Percentiles rank a stretch among this genome's conserved stretches.
These are phyloP conservation scores for Globisporangium middletonii DNA, from an alignment of 352 stramenopile genomes.

Conservation along the genomic window DNA sequence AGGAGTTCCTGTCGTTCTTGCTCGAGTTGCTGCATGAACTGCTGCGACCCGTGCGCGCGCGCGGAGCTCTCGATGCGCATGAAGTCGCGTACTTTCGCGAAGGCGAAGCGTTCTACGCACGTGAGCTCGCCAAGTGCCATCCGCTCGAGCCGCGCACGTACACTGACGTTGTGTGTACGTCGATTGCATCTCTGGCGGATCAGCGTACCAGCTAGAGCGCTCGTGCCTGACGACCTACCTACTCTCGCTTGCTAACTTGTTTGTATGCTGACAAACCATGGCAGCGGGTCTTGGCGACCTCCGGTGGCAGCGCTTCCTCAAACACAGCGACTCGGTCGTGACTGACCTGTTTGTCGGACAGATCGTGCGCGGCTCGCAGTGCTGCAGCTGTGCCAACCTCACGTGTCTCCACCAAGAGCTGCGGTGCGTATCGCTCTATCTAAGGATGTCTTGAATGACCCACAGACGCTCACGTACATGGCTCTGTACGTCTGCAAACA, in stretches of 20 bases:
- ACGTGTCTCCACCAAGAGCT: constrained; percentile 70
- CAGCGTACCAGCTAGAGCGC: too few species aligned
- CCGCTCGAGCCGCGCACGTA: constrained; percentile 43
- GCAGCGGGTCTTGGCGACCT: constrained; percentile 51
- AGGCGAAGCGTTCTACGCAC: constrained; percentile 19
- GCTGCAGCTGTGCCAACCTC: constrained; percentile 62
- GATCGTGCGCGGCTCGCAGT: constrained; percentile 74
- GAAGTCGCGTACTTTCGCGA: constrained; percentile 19
- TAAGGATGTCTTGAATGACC: neutral
- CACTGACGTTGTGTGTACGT: constrained; percentile 54
- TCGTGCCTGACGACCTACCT: neutral
- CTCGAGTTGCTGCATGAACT: constrained; percentile 64
- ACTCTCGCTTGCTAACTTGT: neutral
- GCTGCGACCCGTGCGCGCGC: constrained; percentile 16
- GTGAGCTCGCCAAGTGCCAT: constrained; percentile 22
- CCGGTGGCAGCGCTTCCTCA: constrained; percentile 52
- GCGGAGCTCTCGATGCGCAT: neutral
- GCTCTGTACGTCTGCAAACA: constrained; percentile 8
- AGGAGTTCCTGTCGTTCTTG: constrained; percentile 69
- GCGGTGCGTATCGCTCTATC: constrained; percentile 16
- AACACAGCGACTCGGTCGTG: constrained; percentile 57
- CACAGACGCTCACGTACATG: neutral
- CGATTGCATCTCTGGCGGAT: neutral
- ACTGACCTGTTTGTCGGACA: constrained; percentile 67
- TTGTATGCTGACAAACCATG: neutral